phyloP scores from a whole-genome alignment of 202 grass and related monocot species.

The Saccharum hybrid region DNA sequence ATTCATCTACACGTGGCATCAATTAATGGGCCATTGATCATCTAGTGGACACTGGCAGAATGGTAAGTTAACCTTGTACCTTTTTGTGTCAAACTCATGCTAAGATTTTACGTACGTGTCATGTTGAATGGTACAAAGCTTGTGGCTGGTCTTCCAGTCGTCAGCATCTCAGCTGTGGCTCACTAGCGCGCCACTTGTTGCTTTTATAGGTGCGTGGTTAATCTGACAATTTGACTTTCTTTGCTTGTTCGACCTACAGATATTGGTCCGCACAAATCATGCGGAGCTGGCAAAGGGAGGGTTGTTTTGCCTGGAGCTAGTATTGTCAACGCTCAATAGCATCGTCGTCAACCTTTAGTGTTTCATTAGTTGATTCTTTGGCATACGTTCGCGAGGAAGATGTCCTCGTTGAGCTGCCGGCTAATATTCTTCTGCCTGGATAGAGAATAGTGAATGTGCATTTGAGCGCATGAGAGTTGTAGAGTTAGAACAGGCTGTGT shows the following conservation, averaged over 20 bases:
- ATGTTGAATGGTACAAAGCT: background rate
- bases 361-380: conserved; percentile 61
- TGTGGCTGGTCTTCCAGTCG: background rate
- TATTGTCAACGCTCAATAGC: conserved; percentile 44
- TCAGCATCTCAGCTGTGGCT: conserved; percentile 15
- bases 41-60: conserved; percentile 19
- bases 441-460: conserved; percentile 32
- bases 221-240: conserved; percentile 38
- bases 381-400: background rate
- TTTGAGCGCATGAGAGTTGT: conserved; percentile 52
- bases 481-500: conserved; percentile 41
- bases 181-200: conserved; percentile 34
- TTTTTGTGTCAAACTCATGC: background rate
- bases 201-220: conserved; percentile 23
- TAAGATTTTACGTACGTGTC: background rate
- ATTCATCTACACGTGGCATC: conserved; percentile 38
- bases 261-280: conserved; percentile 45
- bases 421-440: conserved; percentile 43
- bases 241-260: conserved; percentile 41
- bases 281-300: conserved; percentile 28
- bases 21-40: conserved; percentile 33
- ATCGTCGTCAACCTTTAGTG: conserved; percentile 6
- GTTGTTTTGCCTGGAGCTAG: conserved; percentile 27
- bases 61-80: conserved; percentile 42
- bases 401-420: conserved; percentile 26